Conservation (phyloP, 768 basidiomycete genomes). For the Hortiboletus flavorubellus region DNA sequence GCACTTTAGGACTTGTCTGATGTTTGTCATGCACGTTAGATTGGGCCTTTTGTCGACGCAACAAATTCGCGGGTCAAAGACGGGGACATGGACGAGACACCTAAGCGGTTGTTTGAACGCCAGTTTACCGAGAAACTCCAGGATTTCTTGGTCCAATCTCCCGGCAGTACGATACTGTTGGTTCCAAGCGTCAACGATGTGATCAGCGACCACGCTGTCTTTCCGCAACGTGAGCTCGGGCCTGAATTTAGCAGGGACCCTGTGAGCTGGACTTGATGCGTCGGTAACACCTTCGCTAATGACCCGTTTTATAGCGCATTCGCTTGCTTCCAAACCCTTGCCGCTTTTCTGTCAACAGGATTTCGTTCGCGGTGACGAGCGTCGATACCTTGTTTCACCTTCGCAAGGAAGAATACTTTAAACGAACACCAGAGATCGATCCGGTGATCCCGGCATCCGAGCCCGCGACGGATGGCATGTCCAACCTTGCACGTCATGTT, state of each 20-base stretch:
- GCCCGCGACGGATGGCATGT: constrained; percentile 67
- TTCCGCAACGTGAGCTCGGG: constrained; percentile 73
- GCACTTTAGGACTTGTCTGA: not conserved
- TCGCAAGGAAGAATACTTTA: constrained; percentile 76
- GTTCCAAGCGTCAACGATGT: constrained; percentile 84
- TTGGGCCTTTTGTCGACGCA: constrained; percentile 89
- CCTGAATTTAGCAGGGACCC: constrained; percentile 43
- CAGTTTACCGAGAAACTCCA: constrained; percentile 58
- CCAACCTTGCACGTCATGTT: constrained; percentile 72
- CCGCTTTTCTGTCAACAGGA: constrained; percentile 78
- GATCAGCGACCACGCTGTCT: constrained; percentile 73
- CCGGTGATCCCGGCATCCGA: constrained; percentile 44
- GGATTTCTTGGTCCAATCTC: constrained; percentile 55
- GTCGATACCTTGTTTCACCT: constrained; percentile 90
- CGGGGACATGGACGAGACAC: constrained; percentile 69
- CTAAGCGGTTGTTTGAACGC: constrained; percentile 62
- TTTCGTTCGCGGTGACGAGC: constrained; percentile 76
- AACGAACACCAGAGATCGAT: constrained; percentile 60
- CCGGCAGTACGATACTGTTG: constrained; percentile 69
- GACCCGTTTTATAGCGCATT: constrained; percentile 54
- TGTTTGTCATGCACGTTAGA: constrained; percentile 39
- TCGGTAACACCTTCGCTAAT: not conserved
- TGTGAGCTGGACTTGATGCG: constrained; percentile 37
- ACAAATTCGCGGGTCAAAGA: constrained; percentile 68
- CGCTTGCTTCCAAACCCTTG: constrained; percentile 84